These are phyloP conservation scores for Hypoxylon sp. DNA, from an alignment of 2,329 filamentous ascomycete species.

Conservation along the genomic window DNA sequence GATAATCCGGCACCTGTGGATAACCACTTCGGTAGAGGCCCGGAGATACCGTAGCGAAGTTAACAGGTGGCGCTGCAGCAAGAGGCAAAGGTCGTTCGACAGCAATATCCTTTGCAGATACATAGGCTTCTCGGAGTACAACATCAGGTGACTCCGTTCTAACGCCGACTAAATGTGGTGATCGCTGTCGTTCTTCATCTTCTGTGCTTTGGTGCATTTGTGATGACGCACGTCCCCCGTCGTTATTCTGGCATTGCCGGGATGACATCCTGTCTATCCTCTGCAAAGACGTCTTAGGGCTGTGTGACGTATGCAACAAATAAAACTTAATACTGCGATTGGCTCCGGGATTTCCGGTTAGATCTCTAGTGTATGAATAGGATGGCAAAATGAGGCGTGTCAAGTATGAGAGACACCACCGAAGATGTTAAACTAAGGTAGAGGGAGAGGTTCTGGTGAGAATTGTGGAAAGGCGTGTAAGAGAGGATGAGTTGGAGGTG, in stretches of 20 bases:
- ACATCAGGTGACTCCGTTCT: constrained; percentile 34
- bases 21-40: constrained; percentile 88
- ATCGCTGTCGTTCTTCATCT: constrained; percentile 17
- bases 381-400: neutral
- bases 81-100: constrained; percentile 35
- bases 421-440: neutral
- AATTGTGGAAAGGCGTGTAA: neutral
- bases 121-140: constrained; percentile 30
- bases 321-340: constrained; percentile 1
- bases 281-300: constrained; percentile 8
- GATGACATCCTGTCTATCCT: constrained; percentile 18
- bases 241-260: constrained; percentile 7
- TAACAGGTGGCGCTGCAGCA: constrained; percentile 64
- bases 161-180: constrained; percentile 10
- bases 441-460: neutral
- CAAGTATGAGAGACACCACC: neutral
- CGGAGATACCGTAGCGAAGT: constrained; percentile 82
- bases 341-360: neutral
- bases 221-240: constrained; percentile 3
- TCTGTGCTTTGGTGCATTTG: constrained; percentile 11
- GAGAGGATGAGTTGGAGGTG: constrained; percentile 19
- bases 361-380: constrained; percentile 1
- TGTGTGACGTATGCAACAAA: constrained; percentile 25
- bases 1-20: constrained; percentile 78
- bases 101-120: constrained; percentile 40